Percentiles rank a stretch among this genome's conserved stretches.
These are phyloP conservation scores for Pleurotus citrinopileatus DNA, from an alignment of 768 basidiomycete species.

Conservation along the genomic window DNA sequence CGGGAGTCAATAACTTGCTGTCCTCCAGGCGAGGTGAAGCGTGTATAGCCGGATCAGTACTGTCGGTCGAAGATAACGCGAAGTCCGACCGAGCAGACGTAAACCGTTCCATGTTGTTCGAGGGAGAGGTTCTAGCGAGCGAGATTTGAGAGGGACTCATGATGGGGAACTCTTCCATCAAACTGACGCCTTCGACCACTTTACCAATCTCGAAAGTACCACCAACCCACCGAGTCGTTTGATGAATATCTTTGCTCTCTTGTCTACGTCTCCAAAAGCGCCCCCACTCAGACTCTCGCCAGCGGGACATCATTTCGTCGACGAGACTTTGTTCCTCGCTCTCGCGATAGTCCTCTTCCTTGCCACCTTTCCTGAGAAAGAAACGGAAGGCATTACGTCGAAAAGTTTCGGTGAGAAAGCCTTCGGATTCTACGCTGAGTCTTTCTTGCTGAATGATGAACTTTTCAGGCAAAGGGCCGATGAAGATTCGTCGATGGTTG, in stretches of 20 bases:
- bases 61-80: no score
- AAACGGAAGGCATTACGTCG: constrained; percentile 60
- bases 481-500: constrained; percentile 55
- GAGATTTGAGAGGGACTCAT: neutral
- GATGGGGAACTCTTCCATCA: constrained; percentile 35
- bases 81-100: no score
- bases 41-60: no score
- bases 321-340: constrained; percentile 44
- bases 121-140: constrained; percentile 9
- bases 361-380: constrained; percentile 64
- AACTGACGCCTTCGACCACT: constrained; percentile 62
- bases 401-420: constrained; percentile 44
- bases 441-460: constrained; percentile 42
- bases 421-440: constrained; percentile 21
- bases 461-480: constrained; percentile 75
- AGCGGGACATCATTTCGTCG: constrained; percentile 56
- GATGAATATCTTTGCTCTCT: constrained; percentile 24
- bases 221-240: constrained; percentile 57
- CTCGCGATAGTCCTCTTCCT: constrained; percentile 64
- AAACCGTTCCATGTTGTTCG: constrained; percentile 18
- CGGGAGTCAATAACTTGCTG: neutral
- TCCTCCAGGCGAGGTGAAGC: neutral
- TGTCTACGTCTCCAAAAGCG: constrained; percentile 36
- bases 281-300: constrained; percentile 71
- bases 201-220: constrained; percentile 75